Evolutionary conservation across 208 protist genomes (phyloP).

Genomic region (Crithidia expoeki): DNA sequence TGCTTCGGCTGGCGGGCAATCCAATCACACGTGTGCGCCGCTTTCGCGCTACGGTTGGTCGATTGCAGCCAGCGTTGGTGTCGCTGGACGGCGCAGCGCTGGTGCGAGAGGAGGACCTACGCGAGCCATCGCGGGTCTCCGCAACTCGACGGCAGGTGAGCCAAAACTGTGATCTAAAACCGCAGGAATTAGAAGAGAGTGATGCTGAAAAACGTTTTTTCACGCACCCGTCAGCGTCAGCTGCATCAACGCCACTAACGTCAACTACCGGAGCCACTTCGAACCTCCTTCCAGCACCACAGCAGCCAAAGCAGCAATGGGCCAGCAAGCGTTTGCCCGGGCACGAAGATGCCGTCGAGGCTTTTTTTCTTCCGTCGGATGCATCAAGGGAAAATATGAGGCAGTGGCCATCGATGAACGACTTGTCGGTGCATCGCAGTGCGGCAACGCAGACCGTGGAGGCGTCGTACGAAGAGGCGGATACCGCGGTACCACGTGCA

Average conservation of each 20-base stretch:
- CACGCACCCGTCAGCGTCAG: no score
- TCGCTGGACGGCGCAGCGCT: conserved; percentile 76
- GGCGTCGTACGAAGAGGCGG: background rate
- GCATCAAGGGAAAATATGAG: background rate
- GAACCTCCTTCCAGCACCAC: no score
- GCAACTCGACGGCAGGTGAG: background rate
- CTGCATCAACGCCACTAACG: no score
- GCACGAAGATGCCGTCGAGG: no score
- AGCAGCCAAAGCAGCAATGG: no score
- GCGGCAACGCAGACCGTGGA: conserved; percentile 7
- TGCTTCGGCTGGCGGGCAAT: conserved; percentile 62
- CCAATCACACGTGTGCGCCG: conserved; percentile 55
- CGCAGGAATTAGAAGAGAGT: background rate
- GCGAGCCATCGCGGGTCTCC: background rate
- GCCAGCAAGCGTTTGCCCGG: no score
- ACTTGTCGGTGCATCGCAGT: background rate
- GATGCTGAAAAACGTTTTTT: no score
- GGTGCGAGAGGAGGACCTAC: conserved; percentile 22
- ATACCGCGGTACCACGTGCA: background rate
- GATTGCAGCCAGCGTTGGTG: conserved; percentile 50
- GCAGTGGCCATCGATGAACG: background rate
- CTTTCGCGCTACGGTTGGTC: conserved; percentile 51
- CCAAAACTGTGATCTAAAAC: no score
- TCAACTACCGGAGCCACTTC: no score
- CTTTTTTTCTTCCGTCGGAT: no score